These are phyloP conservation scores for Ceratocystis diversiconidia DNA, from an alignment of 2,329 filamentous ascomycete genomes.

Conservation along the genomic window DNA sequence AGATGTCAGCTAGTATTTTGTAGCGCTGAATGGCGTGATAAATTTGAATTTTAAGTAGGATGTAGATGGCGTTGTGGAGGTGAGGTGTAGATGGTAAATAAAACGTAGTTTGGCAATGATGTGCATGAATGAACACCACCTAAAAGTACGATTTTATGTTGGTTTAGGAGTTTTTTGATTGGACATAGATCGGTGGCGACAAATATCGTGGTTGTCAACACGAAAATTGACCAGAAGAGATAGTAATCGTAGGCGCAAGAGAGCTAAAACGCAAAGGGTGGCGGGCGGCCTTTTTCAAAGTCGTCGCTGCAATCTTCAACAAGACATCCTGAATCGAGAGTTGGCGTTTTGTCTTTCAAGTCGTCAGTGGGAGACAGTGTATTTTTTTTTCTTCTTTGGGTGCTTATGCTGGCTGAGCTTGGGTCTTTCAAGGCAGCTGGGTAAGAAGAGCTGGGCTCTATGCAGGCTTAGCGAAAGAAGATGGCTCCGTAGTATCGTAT, in stretches of 20 bases:
- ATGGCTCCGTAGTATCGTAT: background rate
- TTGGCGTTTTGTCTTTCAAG: background rate
- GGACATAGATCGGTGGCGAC: conserved; percentile 29
- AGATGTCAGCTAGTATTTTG: background rate
- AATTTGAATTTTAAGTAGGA: no score
- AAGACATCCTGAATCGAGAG: background rate
- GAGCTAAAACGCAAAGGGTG: background rate
- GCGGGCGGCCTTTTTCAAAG: background rate
- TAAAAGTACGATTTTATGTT: background rate
- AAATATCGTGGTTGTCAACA: conserved; percentile 5
- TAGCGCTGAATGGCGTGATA: background rate
- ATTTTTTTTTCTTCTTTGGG: background rate
- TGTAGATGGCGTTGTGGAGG: no score
- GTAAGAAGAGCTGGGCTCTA: background rate
- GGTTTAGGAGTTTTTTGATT: background rate
- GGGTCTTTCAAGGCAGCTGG: background rate
- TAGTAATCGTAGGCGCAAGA: background rate
- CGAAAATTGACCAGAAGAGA: background rate
- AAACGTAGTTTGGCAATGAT: background rate
- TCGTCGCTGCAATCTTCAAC: background rate
- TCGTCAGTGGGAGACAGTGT: background rate
- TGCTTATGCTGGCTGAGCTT: background rate
- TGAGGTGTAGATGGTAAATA: no score
- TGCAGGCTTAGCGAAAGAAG: background rate
- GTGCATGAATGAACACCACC: background rate